These are phyloP conservation scores for Mycosarcoma mackinlayi DNA, from an alignment of 1,284 basidiomycete genomes.

Conservation along the genomic window DNA sequence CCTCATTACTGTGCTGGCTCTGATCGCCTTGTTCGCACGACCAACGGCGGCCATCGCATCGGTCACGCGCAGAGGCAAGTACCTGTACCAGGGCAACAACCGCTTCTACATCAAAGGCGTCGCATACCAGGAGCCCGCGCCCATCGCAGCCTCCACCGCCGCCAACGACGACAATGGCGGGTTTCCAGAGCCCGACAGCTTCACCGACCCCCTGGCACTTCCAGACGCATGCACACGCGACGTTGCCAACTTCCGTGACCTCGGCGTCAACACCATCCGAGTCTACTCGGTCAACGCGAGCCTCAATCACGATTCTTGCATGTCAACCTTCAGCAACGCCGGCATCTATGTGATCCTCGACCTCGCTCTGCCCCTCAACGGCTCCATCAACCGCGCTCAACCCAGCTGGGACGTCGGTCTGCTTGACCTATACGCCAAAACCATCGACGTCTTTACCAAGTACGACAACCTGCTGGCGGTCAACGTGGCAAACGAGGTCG, in stretches of 20 bases:
- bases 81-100: conserved; percentile 78
- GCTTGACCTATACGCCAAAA: conserved; percentile 80
- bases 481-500: conserved; percentile 91
- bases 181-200: conserved; percentile 79
- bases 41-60: conserved; percentile 23
- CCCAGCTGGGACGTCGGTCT: conserved; percentile 86
- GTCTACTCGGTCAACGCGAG: conserved; percentile 78
- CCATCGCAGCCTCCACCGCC: conserved; percentile 69
- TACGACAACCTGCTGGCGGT: conserved; percentile 70
- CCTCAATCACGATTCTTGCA: conserved; percentile 85
- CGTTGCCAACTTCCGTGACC: conserved; percentile 76
- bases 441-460: conserved; percentile 77
- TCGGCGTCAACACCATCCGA: conserved; percentile 75
- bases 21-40: conserved; percentile 5
- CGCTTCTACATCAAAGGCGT: conserved; percentile 91
- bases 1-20: conserved; percentile 13
- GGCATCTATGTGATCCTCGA: conserved; percentile 94
- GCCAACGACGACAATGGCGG: conserved; percentile 71
- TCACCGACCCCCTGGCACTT: conserved; percentile 78
- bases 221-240: conserved; percentile 80
- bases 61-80: conserved; percentile 75
- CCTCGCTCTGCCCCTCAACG: conserved; percentile 83
- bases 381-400: conserved; percentile 80
- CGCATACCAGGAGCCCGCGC: conserved; percentile 88
- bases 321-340: conserved; percentile 79